phyloP scores from a whole-genome alignment of 352 stramenopile genomes.

The Globisporangium yorkense region DNA sequence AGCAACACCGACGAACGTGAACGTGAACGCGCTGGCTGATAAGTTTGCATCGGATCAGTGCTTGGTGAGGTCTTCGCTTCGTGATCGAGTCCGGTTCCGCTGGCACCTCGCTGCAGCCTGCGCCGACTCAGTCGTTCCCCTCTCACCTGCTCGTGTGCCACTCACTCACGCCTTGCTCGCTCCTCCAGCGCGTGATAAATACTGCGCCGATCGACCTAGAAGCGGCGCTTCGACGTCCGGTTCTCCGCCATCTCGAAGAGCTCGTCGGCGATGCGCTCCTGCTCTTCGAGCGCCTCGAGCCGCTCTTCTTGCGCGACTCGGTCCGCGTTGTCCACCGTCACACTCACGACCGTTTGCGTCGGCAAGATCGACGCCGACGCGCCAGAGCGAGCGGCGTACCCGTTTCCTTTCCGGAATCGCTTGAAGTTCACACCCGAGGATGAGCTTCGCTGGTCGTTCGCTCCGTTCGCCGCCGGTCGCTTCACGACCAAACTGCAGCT shows the following conservation, averaged over 20 bases:
- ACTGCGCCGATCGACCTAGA: slow-evolving; percentile 21
- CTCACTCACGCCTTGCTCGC: background rate
- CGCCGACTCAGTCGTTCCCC: too few relatives aligned
- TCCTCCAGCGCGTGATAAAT: slow-evolving; percentile 2
- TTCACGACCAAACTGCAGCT: slow-evolving; percentile 54
- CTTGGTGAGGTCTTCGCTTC: background rate
- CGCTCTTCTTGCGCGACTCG: slow-evolving; percentile 47
- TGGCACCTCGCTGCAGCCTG: background rate
- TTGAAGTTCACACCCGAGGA: slow-evolving; percentile 60
- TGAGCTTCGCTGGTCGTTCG: background rate
- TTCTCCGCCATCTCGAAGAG: slow-evolving; percentile 80
- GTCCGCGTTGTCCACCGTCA: slow-evolving; percentile 59
- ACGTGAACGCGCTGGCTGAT: background rate
- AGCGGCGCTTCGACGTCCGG: slow-evolving; percentile 33
- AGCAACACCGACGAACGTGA: slow-evolving; percentile 1
- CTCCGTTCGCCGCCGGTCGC: slow-evolving; percentile 9
- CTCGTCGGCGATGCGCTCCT: slow-evolving; percentile 81
- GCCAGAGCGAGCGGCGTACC: slow-evolving; percentile 16
- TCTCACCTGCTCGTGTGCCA: background rate
- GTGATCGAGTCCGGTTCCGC: background rate
- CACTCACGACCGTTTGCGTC: slow-evolving; percentile 45
- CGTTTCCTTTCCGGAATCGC: slow-evolving; percentile 80
- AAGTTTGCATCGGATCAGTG: background rate
- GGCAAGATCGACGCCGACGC: slow-evolving; percentile 10
- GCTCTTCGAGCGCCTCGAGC: slow-evolving; percentile 65